Percentiles rank a stretch among this genome's conserved stretches.
Conservation (phyloP, 257 asterid species). For the Mitragyna speciosa region DNA sequence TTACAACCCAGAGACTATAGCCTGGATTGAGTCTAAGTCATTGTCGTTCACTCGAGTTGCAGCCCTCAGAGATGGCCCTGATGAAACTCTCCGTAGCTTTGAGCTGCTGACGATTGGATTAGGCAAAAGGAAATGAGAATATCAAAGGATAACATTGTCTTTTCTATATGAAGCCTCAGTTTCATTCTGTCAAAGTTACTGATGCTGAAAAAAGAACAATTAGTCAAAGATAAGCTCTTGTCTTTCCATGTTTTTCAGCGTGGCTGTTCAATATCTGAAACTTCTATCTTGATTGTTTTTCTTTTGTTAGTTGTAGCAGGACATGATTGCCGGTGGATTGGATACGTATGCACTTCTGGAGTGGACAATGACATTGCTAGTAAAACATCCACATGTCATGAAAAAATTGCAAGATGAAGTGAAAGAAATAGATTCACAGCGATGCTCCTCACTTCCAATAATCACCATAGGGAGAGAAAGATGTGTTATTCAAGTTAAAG, state of each 20-base stretch:
- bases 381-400: no score
- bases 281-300: no score
- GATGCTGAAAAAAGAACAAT: constrained; percentile 8
- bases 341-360: no score
- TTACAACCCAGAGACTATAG: constrained; percentile 51
- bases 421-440: no score
- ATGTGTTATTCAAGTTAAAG: no score
- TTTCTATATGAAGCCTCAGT: neutral
- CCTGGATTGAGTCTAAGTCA: constrained; percentile 68
- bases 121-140: constrained; percentile 59
- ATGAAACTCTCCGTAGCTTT: constrained; percentile 73
- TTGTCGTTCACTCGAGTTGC: constrained; percentile 60
- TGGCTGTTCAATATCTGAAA: neutral
- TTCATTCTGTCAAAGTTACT: neutral
- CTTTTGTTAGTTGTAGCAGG: no score
- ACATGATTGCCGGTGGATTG: no score
- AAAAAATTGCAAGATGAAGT: no score
- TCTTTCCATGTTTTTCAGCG: neutral
- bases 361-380: no score
- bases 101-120: constrained; percentile 78
- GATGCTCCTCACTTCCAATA: no score
- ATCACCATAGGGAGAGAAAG: no score
- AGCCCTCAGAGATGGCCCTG: constrained; percentile 63
- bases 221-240: neutral
- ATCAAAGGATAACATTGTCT: neutral